Evolutionary conservation across 192 early-diverging fungal species (phyloP), one percentile per base, ranked within the genome.

Genomic region (Entomortierella chlamydospora): DNA sequence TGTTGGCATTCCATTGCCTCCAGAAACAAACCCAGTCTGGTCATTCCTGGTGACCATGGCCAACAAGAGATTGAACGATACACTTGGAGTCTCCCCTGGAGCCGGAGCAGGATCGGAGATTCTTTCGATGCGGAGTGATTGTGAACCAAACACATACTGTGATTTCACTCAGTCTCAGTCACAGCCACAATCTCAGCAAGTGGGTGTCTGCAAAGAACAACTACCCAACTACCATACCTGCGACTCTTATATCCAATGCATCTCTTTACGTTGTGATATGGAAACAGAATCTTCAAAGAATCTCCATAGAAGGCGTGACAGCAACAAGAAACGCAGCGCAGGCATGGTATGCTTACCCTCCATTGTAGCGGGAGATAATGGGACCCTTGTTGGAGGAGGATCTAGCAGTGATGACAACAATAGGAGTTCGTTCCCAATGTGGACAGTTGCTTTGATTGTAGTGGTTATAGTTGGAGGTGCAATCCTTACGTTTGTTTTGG

Each of bases 121-220:
- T 11, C 57, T 77, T 22, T 39, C 58, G 1, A 11, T 68, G 0
- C 39, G 53, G 7, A 61, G 73, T 12, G 65, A 77, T 22, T 77
- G 73, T 58, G 73, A 77, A 25, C 23, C 47, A 41, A 66, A 66
- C 9, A 26, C 73, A 2, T 77, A 60, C 34, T 77, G 73, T 51
- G 59, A 68, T 58, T 59, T 42, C 22, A 49, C 51, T 33, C 45
- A 49, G n/a, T 29, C 29, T 12, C 25, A 29, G 17, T 6, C 23
- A 18, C 33, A 53, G 25, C 15, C 8, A 60, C 23, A 4, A 12
- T 1, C 39, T 13, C 29, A 37, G 34, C 4, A 7, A 37, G 52
- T 20, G 4, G 65, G 65, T 0, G 34, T 57, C 2, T 77, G 73
- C 41, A 67, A 56, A 17, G 73, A 68, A 37, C 73, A 77, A 39